phyloP scores from a whole-genome alignment of 192 early-diverging fungal genomes.

The Entrophospora sp. region DNA sequence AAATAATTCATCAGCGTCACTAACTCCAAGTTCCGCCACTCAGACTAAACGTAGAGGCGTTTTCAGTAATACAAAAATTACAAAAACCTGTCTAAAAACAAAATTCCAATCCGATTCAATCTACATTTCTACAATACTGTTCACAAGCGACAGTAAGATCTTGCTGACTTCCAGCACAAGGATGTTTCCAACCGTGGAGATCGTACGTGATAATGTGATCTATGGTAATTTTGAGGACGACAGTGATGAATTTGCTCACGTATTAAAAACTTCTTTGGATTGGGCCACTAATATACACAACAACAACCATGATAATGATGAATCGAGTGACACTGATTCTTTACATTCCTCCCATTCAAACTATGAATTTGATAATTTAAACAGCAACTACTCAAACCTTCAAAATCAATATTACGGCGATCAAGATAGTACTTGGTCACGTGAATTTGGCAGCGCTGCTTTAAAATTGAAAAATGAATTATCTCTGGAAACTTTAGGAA shows the following conservation, averaged over 20 bases:
- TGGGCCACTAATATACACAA: slow-evolving; percentile 21
- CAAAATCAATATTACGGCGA: slow-evolving; percentile 17
- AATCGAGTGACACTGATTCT: slow-evolving; percentile 13
- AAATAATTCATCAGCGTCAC: not conserved
- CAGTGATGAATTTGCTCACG: slow-evolving; percentile 25
- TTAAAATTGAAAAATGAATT: slow-evolving; percentile 21
- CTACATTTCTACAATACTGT: slow-evolving; percentile 31
- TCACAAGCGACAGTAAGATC: slow-evolving; percentile 36
- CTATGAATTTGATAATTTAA: not conserved
- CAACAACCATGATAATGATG: slow-evolving; percentile 14
- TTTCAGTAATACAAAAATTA: slow-evolving; percentile 6
- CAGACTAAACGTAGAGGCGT: slow-evolving; percentile 14
- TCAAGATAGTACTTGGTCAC: slow-evolving; percentile 10
- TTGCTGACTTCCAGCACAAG: slow-evolving; percentile 21
- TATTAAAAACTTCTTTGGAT: slow-evolving; percentile 25
- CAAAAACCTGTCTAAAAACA: slow-evolving; percentile 18
- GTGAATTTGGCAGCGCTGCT: slow-evolving; percentile 14
- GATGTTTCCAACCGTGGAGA: slow-evolving; percentile 19
- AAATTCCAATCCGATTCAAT: slow-evolving; percentile 30
- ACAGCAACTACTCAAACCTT: not conserved
- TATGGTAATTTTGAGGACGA: slow-evolving; percentile 21
- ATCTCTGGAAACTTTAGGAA: slow-evolving; percentile 20
- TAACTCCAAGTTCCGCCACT: not conserved
- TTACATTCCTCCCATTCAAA: slow-evolving; percentile 15
- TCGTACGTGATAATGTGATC: slow-evolving; percentile 12